Conservation (phyloP, 2,329 filamentous ascomycete species). For the Colletotrichum sp. region DNA sequence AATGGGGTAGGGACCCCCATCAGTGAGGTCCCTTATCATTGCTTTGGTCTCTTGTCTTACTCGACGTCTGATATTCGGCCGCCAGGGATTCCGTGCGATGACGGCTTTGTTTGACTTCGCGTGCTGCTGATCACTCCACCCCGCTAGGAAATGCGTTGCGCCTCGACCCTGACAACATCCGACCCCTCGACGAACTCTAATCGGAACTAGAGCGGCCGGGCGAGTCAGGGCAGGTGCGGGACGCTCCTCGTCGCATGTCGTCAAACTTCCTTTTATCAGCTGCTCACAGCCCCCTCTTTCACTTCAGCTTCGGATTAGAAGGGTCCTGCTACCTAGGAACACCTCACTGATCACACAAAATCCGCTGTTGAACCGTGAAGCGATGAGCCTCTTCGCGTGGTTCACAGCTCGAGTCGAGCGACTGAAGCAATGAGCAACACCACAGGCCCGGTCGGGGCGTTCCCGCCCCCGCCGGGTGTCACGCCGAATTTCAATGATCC, state of each 20-base stretch:
- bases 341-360: background rate
- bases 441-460: constrained; percentile 12
- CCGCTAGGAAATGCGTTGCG: background rate
- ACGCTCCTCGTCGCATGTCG: background rate
- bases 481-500: constrained; percentile 25
- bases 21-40: background rate
- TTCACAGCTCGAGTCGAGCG: background rate
- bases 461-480: constrained; percentile 26
- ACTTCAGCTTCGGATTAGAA: background rate
- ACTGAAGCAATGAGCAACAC: constrained; percentile 10
- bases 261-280: background rate
- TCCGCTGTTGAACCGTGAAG: background rate
- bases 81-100: background rate
- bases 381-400: background rate
- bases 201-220: background rate
- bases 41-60: background rate
- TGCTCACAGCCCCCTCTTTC: background rate
- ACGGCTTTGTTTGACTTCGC: background rate
- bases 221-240: constrained; percentile 1
- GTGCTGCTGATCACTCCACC: background rate
- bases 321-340: background rate
- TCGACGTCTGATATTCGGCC: background rate
- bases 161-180: background rate
- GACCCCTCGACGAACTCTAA: constrained; percentile 10
- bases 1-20: background rate